phyloP scores from a whole-genome alignment of 2,329 filamentous ascomycete species.

The Aspergillus niger region DNA sequence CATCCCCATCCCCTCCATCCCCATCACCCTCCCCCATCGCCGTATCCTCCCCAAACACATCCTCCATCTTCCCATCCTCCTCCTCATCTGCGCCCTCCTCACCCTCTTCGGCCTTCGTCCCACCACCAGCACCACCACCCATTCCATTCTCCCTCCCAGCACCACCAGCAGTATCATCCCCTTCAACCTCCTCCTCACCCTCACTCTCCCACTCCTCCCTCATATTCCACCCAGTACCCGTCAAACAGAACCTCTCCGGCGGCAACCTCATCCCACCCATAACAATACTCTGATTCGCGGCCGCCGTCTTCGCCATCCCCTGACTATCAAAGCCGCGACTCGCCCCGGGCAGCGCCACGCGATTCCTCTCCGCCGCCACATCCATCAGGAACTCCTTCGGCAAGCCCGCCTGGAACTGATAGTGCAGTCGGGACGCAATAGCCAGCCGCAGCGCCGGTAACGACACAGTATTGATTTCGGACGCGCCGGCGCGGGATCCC shows the following conservation, averaged over 20 bases:
- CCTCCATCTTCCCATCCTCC: slow-evolving; percentile 51
- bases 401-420: slow-evolving; percentile 61
- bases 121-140: slow-evolving; percentile 10
- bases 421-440: slow-evolving; percentile 60
- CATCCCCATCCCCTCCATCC: slow-evolving; percentile 29
- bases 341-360: slow-evolving; percentile 56
- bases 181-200: slow-evolving; percentile 44
- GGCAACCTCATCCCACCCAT: slow-evolving; percentile 60
- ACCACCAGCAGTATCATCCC: slow-evolving; percentile 28
- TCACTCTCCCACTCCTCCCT: slow-evolving; percentile 62
- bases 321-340: slow-evolving; percentile 50
- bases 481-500: slow-evolving; percentile 33
- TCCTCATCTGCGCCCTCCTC: slow-evolving; percentile 45
- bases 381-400: slow-evolving; percentile 65
- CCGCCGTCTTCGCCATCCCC: slow-evolving; percentile 23
- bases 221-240: slow-evolving; percentile 58
- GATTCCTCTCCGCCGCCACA: slow-evolving; percentile 58
- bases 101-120: slow-evolving; percentile 27
- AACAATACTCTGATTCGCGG: slow-evolving; percentile 37
- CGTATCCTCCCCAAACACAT: slow-evolving; percentile 49
- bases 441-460: slow-evolving; percentile 61
- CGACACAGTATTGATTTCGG: slow-evolving; percentile 55
- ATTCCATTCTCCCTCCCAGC: slow-evolving; percentile 33
- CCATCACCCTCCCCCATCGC: slow-evolving; percentile 41
- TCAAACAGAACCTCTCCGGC: slow-evolving; percentile 63